phyloP scores from a whole-genome alignment of 2,329 filamentous ascomycete genomes.

The Tolypocladium paradoxum region DNA sequence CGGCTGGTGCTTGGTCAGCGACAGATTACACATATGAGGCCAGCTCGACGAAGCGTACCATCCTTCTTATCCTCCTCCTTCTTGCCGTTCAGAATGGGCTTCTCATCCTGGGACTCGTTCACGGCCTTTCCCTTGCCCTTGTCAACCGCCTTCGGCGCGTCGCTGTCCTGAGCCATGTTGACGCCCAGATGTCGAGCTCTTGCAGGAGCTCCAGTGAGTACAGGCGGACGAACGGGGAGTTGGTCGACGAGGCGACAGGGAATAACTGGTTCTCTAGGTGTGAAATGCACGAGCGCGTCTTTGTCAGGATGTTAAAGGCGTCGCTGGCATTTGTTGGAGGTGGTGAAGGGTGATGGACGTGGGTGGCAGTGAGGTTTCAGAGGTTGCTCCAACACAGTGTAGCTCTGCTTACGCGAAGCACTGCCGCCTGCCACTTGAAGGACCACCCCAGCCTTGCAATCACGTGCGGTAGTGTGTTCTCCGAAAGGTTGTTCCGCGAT shows the following conservation, averaged over 20 bases:
- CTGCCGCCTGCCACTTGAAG: conserved; percentile 25
- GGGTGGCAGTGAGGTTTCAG: conserved; percentile 24
- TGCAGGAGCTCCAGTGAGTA: conserved; percentile 12
- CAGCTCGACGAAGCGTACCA: conserved; percentile 23
- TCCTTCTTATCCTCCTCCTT: conserved; percentile 60
- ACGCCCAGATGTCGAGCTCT: conserved; percentile 19
- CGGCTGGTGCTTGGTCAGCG: conserved; percentile 18
- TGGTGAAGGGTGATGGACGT: conserved; percentile 26
- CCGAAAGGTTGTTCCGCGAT: conserved; percentile 8
- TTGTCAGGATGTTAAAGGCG: background rate
- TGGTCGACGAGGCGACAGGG: background rate
- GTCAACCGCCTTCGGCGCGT: conserved; percentile 72
- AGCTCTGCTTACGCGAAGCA: conserved; percentile 35
- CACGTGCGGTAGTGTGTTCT: conserved; percentile 16
- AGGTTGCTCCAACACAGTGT: conserved; percentile 4
- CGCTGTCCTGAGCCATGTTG: conserved; percentile 88
- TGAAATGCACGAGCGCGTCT: background rate
- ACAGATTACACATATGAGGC: conserved; percentile 5
- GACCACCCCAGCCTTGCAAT: conserved; percentile 15
- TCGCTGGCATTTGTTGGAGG: conserved; percentile 1
- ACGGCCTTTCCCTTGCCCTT: conserved; percentile 95
- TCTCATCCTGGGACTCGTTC: conserved; percentile 59
- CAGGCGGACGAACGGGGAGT: conserved; percentile 3
- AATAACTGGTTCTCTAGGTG: too few relatives aligned
- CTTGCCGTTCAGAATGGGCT: conserved; percentile 60